phyloP scores from a whole-genome alignment of 2,329 filamentous ascomycete genomes.

The Fusarium sp. region DNA sequence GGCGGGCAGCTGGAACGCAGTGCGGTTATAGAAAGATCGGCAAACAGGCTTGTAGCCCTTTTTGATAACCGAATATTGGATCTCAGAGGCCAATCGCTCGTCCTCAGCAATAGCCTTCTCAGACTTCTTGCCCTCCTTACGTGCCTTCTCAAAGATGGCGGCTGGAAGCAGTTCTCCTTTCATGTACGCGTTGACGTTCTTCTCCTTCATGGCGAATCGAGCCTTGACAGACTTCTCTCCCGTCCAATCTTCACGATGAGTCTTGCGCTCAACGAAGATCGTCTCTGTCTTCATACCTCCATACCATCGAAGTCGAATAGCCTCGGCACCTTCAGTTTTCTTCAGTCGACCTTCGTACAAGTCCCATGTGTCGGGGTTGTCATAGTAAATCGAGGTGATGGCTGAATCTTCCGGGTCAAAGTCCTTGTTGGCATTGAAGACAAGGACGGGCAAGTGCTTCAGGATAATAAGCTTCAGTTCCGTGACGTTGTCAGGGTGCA shows the following conservation, averaged over 20 bases:
- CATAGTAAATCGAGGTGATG: constrained; percentile 98
- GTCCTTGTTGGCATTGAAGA: constrained; percentile 97
- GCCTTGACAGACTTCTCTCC: constrained; percentile 99
- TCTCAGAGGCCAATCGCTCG: constrained; percentile 88
- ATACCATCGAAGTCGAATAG: constrained; percentile 96
- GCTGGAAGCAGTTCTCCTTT: constrained; percentile 85
- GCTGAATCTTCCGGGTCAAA: constrained; percentile 91
- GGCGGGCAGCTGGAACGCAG: constrained; percentile 95
- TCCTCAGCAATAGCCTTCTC: constrained; percentile 91
- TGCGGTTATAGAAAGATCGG: constrained; percentile 97
- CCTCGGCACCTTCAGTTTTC: constrained; percentile 97
- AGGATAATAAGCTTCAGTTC: constrained; percentile 97
- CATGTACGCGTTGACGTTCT: constrained; percentile 94
- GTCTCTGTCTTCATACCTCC: constrained; percentile 95
- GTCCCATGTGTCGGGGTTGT: constrained; percentile 94
- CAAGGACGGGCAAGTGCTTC: constrained; percentile 95
- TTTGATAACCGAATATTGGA: constrained; percentile 92
- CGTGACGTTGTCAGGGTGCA: constrained; percentile 97
- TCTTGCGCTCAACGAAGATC: constrained; percentile 97
- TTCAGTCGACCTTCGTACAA: constrained; percentile 94
- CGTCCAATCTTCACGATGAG: constrained; percentile 98
- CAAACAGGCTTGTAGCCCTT: constrained; percentile 90
- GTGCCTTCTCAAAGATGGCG: constrained; percentile 94
- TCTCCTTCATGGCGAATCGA: constrained; percentile 94
- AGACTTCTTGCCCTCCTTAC: constrained; percentile 94